These are phyloP conservation scores for Saccharum spontaneum DNA, from an alignment of 176 grass and related monocot species.

Conservation along the genomic window DNA sequence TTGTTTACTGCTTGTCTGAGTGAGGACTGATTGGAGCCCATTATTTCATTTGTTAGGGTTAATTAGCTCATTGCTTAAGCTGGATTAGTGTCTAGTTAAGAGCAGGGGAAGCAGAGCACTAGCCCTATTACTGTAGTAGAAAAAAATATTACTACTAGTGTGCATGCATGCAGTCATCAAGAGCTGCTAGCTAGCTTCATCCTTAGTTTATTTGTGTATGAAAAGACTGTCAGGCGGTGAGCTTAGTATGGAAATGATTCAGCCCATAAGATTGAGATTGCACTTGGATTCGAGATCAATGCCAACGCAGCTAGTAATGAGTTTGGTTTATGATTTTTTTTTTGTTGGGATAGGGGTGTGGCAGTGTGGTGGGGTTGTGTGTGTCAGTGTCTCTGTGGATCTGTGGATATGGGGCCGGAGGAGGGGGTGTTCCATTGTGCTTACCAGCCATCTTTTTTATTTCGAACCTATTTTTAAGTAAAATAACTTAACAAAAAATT, in stretches of 20 bases:
- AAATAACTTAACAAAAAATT: too few relatives aligned
- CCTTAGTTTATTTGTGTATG: slow-evolving; percentile 10
- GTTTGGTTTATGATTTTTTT: not conserved
- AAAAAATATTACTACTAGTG: not conserved
- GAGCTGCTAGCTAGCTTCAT: not conserved
- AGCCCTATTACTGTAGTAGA: not conserved
- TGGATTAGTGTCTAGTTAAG: not conserved
- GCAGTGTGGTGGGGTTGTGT: too few relatives aligned
- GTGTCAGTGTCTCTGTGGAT: not conserved
- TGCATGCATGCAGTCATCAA: not conserved
- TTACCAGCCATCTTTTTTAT: too few relatives aligned
- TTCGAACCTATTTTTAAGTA: too few relatives aligned
- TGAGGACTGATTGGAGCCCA: not conserved
- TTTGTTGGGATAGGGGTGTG: not conserved
- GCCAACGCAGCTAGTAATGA: slow-evolving; percentile 3
- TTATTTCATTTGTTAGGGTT: not conserved
- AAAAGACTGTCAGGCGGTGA: not conserved
- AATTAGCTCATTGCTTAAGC: not conserved
- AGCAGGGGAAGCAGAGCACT: not conserved
- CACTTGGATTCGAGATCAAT: slow-evolving; percentile 38
- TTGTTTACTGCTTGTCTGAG: not conserved
- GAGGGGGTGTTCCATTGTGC: too few relatives aligned
- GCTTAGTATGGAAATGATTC: slow-evolving; percentile 29
- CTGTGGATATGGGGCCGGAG: not conserved
- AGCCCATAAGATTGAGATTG: slow-evolving; percentile 44